Base-by-base conservation (phyloP, 2,329 filamentous ascomycete species). In the Nothophaeocryptopus gaeumannii region DNA sequence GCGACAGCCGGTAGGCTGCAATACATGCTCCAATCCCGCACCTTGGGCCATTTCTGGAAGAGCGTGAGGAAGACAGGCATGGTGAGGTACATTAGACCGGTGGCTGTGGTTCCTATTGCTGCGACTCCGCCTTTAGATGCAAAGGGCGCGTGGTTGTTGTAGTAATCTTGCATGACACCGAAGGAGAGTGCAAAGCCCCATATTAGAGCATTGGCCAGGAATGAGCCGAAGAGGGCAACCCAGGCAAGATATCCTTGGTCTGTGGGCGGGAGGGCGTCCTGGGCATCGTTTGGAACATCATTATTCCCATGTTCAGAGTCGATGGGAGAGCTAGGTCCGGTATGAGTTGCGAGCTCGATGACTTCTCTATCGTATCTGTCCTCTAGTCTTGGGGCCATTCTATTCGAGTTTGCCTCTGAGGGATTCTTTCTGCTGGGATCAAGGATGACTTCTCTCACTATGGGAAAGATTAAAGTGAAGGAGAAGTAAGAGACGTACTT, bases 151-250 rank as follows among this genome's bases (percentile, higher is more conserved):
- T 63, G 48, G 26, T 43, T 47, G 33, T 42, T 53, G 52, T 67
- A 67, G 47, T 65, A 65, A 8, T 55, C 51, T 47, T 66, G 56
- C 29, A 67, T 56, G 11, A 67, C 59, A 38, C 65, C 65, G 40
- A 61, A 67, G 7, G 58, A 58, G 26, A 63, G 56, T 1, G 65
- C 58, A 32, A 68, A 64, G n/a, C 61, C 62, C 59, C 61, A 66
- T 13, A 64, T 51, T 8, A 64, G 47, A 5, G 53, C 59, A 32
- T 66, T 61, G 31, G 57, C 50, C 10, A 63, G 45, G 42, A 62
- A 67, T 43, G 73, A 73, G 0, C 74, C 77, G 11, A 71, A 68
- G 5, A 81, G 63, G 55, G 78, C 77, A 11, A 78, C 48, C 65
- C 70, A 75, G 14, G 72, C 72, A 31, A 63, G 49, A 46, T 62